A percentile compares a stretch with the other conserved stretches of the same genome.
Conservation (phyloP, 2,329 filamentous ascomycete genomes). For the Claviceps fusiformis region DNA sequence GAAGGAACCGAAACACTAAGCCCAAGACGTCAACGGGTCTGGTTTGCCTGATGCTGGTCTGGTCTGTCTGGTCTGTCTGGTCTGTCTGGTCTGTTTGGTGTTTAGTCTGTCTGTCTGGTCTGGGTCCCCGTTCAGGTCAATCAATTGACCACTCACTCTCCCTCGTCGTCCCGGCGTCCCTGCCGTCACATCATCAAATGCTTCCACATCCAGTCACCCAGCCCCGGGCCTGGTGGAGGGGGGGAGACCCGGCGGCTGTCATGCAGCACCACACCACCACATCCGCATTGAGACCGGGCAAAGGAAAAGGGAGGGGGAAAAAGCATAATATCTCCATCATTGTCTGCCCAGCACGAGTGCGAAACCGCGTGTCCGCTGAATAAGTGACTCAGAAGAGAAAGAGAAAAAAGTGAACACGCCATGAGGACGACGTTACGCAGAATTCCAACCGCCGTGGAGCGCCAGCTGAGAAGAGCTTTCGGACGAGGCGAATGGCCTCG, state of each 20-base stretch:
- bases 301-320: too few relatives aligned
- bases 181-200: too few relatives aligned
- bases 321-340: background rate
- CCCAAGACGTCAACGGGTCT: constrained; percentile 2
- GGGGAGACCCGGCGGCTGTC: background rate
- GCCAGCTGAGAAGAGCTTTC: background rate
- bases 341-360: background rate
- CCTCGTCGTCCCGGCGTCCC: too few relatives aligned
- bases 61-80: too few relatives aligned
- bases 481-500: background rate
- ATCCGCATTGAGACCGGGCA: background rate
- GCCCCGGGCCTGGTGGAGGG: too few relatives aligned
- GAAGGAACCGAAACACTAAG: constrained; percentile 4
- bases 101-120: too few relatives aligned
- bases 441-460: background rate
- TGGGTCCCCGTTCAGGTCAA: too few relatives aligned
- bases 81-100: too few relatives aligned
- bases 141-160: too few relatives aligned
- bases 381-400: too few relatives aligned
- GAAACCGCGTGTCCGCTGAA: background rate
- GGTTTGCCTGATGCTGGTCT: background rate
- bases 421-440: background rate
- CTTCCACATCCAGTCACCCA: too few relatives aligned
- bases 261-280: background rate
- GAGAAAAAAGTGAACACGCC: background rate